Evolutionary conservation across 2,329 filamentous ascomycete species (phyloP).

Genomic region (Hysterium pulicare): DNA sequence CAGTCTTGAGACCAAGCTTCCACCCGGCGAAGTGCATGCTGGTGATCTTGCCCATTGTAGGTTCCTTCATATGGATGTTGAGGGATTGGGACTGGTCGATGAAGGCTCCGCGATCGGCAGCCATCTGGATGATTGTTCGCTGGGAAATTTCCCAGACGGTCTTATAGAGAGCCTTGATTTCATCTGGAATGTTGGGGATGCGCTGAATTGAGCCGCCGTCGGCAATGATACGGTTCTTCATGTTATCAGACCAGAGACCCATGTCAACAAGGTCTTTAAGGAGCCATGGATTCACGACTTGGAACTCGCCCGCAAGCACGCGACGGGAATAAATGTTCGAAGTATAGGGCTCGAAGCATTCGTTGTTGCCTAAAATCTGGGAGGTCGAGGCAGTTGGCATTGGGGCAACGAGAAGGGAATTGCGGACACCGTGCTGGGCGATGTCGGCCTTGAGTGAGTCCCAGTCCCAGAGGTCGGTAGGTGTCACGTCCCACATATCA

Average conservation of each 20-base stretch:
- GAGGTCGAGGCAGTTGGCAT: conserved; percentile 98
- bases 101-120: conserved; percentile 94
- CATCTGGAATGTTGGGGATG: conserved; percentile 91
- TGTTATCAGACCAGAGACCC: conserved; percentile 97
- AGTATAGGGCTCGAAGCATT: conserved; percentile 99
- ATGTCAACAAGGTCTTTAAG: conserved; percentile 97
- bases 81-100: conserved; percentile 99
- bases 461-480: conserved; percentile 97
- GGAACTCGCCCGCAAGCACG: conserved; percentile 97
- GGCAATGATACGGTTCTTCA: conserved; percentile 99
- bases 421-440: conserved; percentile 88
- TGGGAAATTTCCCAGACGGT: conserved; percentile 99
- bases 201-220: conserved; percentile 95
- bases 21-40: conserved; percentile 99
- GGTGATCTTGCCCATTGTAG: conserved; percentile 99
- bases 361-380: conserved; percentile 98
- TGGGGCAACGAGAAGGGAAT: conserved; percentile 89
- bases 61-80: conserved; percentile 99
- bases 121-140: conserved; percentile 93
- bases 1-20: conserved; percentile 99
- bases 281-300: conserved; percentile 98
- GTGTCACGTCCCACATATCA: conserved; percentile 97
- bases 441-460: conserved; percentile 82
- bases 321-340: conserved; percentile 99
- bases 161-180: conserved; percentile 98